Conservation (phyloP, 2,329 filamentous ascomycete species). For the Elsinoe perseae region DNA sequence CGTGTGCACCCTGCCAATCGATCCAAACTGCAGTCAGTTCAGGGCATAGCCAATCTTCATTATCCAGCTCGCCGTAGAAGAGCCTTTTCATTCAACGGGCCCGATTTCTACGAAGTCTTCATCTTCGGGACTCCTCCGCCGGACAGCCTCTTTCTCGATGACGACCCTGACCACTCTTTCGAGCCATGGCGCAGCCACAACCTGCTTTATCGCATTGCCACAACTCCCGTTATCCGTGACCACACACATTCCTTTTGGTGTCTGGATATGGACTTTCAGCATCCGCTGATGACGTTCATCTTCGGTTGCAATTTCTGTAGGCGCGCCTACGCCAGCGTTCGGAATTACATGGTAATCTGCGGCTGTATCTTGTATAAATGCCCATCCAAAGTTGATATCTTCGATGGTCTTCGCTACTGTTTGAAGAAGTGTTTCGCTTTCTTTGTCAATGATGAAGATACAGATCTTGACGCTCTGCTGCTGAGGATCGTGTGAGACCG, state of each 20-base stretch:
- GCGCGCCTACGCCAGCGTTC: not conserved
- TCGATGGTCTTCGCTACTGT: not conserved
- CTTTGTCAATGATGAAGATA: not conserved
- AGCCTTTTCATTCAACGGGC: too few relatives aligned
- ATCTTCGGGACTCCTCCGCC: not conserved
- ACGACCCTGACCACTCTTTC: conserved; percentile 12
- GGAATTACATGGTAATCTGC: not conserved
- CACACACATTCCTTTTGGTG: not conserved
- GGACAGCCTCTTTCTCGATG: not conserved
- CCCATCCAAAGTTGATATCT: not conserved
- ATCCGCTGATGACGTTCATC: not conserved
- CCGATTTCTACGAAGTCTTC: not conserved
- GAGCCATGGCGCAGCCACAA: conserved; percentile 15
- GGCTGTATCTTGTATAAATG: not conserved
- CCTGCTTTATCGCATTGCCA: not conserved
- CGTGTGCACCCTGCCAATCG: too few relatives aligned
- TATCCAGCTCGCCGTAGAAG: too few relatives aligned
- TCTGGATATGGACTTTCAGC: conserved; percentile 11
- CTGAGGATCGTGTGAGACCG: not conserved
- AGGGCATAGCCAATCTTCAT: too few relatives aligned
- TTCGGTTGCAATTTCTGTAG: not conserved
- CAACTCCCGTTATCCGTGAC: conserved; percentile 11
- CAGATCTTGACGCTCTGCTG: not conserved
- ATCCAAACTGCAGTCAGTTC: too few relatives aligned
- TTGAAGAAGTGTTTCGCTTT: not conserved